Evolutionary conservation across 352 stramenopile genomes (phyloP).

Genomic region (Phytophthora sp.): DNA sequence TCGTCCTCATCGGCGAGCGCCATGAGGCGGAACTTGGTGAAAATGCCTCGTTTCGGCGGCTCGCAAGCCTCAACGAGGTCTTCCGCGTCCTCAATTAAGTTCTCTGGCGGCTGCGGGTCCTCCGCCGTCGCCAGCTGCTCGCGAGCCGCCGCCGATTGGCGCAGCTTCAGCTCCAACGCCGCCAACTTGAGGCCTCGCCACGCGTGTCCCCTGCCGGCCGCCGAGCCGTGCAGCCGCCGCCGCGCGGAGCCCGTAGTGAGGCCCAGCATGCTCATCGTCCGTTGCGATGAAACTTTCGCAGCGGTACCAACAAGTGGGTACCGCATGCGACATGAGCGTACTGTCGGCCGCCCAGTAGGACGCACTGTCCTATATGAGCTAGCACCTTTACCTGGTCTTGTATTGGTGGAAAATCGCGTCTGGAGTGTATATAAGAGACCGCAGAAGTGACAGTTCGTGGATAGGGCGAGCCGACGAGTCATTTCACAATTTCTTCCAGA

Average conservation of each 20-base stretch:
- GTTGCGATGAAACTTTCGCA: conserved; percentile 23
- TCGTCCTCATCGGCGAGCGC: conserved; percentile 22
- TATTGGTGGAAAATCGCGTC: too few relatives aligned
- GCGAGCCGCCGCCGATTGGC: too few relatives aligned
- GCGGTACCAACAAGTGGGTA: too few relatives aligned
- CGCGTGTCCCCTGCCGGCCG: conserved; percentile 14
- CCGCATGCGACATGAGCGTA: neutral
- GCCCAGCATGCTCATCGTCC: conserved; percentile 28
- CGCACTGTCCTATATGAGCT: too few relatives aligned
- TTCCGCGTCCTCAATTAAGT: conserved; percentile 12
- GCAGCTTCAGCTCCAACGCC: neutral
- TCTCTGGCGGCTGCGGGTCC: too few relatives aligned
- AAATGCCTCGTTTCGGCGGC: neutral
- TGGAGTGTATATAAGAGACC: neutral
- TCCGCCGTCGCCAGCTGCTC: conserved; percentile 3
- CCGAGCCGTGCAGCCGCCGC: neutral
- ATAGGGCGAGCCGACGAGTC: conserved; percentile 8
- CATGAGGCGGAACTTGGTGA: conserved; percentile 24
- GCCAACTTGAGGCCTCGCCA: conserved; percentile 10
- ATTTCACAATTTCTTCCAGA: conserved; percentile 34
- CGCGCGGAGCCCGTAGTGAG: conserved; percentile 9
- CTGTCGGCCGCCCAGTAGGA: too few relatives aligned
- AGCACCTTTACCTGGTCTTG: too few relatives aligned
- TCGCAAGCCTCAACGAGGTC: neutral
- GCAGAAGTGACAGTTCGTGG: too few relatives aligned